phyloP scores from a whole-genome alignment of 495 filamentous ascomycete genomes.

The Lasiosphaeria hispida region DNA sequence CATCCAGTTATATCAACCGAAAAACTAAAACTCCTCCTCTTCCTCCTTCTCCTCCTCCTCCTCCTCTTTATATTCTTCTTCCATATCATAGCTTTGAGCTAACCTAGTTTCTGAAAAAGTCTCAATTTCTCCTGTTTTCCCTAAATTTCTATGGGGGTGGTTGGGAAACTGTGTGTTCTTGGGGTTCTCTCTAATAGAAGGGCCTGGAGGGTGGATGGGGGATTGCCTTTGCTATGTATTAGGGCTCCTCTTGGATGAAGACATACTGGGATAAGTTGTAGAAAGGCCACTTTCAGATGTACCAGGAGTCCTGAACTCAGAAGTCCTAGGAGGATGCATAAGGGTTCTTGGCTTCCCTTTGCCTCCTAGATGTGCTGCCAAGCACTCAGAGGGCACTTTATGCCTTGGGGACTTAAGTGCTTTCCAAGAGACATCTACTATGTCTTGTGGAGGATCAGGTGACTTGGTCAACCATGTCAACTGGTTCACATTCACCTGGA shows the following conservation, averaged over 20 bases:
- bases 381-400: conserved; percentile 3
- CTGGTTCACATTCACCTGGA: conserved; percentile 7
- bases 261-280: conserved; percentile 8
- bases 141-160: background rate
- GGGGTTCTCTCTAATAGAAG: conserved; percentile 5
- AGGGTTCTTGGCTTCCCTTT: background rate
- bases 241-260: conserved; percentile 8
- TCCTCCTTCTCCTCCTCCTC: too few species aligned
- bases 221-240: background rate
- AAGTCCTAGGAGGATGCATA: background rate
- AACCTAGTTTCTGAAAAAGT: too few species aligned
- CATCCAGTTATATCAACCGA: background rate
- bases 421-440: conserved; percentile 7
- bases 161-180: conserved; percentile 6
- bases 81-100: too few species aligned
- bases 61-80: too few species aligned
- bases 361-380: background rate
- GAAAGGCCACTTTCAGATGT: conserved; percentile 7
- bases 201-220: conserved; percentile 5
- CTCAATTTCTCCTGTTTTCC: too few species aligned
- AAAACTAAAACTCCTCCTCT: too few species aligned
- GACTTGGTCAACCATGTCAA: conserved; percentile 6
- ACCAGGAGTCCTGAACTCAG: too few species aligned
- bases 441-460: conserved; percentile 6
- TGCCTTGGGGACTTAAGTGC: conserved; percentile 7